Evolutionary conservation across 805 yeast species (phyloP), one percentile per base, ranked within the genome.

Genomic region (Yamadazyma scolyti): DNA sequence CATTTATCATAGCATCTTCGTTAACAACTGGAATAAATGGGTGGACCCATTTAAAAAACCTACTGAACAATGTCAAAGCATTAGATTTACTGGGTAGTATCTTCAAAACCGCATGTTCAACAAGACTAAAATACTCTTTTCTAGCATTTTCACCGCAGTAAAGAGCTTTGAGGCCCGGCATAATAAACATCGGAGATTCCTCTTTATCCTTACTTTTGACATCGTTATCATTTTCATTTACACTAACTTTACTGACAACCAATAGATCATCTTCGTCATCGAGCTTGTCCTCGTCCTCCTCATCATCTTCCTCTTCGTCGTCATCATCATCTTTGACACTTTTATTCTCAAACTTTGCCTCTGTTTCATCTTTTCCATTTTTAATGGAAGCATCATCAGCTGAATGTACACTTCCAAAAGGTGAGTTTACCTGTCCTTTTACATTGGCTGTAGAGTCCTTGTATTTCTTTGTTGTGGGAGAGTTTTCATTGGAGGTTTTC

Each of bases 11-110:
- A 8, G 49, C 32, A 5, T 42, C 30, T 35, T 63, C 65, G 30
- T 59, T 58, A 3, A 65, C 27, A 9, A 65, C 42, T 2, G 68
- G 64, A 13, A 61, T 47, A 30, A 65, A 58, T 7, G 69, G 68
- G 28, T 49, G 47, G n/a, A 62, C 68, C 45, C 56, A 62, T 31
- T 53, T 56, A 46, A 61, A 64, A 34, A 49, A 65, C 18, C 61
- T 50, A 27, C 47, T 41, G 26, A 58, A 48, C 9, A 64, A 48
- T 30, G 51, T 42, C 12, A 50, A 40, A 18, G 50, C 27, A 20
- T 46, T 56, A 16, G 47, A 50, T 20, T 46, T 34, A n/a, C 28
- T 22, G 1, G 71, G 71, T 10, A 65, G 41, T 1, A 63, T 40
- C 30, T 44, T 40, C 9, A 58, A 24, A 1, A 61, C 46, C 4